Conservation (phyloP, 768 basidiomycete genomes). For the Pisolithus orientalis region DNA sequence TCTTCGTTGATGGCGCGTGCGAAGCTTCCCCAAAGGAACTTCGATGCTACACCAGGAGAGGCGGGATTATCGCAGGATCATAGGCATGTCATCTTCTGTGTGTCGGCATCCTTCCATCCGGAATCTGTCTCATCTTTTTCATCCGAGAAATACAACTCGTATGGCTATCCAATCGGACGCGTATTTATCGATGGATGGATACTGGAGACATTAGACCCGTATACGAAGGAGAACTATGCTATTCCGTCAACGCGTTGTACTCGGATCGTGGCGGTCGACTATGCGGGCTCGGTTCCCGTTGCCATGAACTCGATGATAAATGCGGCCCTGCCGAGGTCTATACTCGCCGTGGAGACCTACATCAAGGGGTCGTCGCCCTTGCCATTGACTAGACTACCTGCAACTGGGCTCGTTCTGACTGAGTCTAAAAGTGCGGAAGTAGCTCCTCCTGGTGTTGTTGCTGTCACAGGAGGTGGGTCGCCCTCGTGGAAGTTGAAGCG, state of each 20-base stretch:
- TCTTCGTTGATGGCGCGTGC: conserved; percentile 70
- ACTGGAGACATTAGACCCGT: conserved; percentile 92
- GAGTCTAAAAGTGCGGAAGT: conserved; percentile 44
- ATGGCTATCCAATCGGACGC: conserved; percentile 67
- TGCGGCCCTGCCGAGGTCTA: conserved; percentile 61
- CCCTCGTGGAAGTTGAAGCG: conserved; percentile 51
- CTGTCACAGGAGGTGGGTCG: conserved; percentile 18
- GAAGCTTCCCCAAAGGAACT: conserved; percentile 30
- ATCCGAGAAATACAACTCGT: conserved; percentile 68
- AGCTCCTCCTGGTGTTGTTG: conserved; percentile 21
- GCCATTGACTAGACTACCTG: conserved; percentile 65
- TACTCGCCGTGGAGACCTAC: conserved; percentile 68
- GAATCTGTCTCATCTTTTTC: conserved; percentile 54
- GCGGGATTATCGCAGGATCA: conserved; percentile 32
- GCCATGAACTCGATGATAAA: conserved; percentile 86
- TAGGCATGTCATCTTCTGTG: conserved; percentile 70
- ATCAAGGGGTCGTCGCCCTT: conserved; percentile 60
- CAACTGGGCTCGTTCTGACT: conserved; percentile 52
- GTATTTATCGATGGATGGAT: conserved; percentile 93
- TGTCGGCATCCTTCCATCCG: conserved; percentile 76
- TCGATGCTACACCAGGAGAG: conserved; percentile 38
- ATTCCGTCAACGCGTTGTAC: conserved; percentile 92
- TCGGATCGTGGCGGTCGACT: conserved; percentile 79
- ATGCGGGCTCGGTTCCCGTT: conserved; percentile 76
- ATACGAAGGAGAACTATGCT: conserved; percentile 87